Conservation (phyloP, 225 moss, liverwort and hornwort species). For the Anthoceros angustus region DNA sequence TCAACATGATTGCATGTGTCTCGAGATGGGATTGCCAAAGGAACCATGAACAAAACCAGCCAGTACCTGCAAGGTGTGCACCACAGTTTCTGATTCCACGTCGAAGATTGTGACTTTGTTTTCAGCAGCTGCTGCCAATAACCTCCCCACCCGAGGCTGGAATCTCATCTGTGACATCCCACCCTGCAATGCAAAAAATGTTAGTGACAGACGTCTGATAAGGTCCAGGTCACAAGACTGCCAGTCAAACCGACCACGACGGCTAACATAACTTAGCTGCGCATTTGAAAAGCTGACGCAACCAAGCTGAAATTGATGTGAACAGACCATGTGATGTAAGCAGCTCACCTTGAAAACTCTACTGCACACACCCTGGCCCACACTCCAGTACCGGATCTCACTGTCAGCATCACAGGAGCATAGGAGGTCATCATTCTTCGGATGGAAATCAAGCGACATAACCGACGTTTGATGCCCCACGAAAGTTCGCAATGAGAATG, state of each 20-base stretch:
- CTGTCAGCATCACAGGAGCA: conserved; percentile 98
- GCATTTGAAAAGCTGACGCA: not conserved
- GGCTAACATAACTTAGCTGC: too few relatives aligned
- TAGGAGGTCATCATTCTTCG: conserved; percentile 77
- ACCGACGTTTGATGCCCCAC: conserved; percentile 78
- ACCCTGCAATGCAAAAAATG: conserved; percentile 34
- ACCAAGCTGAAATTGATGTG: too few relatives aligned
- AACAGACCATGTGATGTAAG: not conserved
- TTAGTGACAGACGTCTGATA: not conserved
- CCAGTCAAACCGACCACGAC: too few relatives aligned
- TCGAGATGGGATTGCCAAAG: not conserved
- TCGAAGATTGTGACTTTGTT: conserved; percentile 93
- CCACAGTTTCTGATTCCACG: conserved; percentile 77
- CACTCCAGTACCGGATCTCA: conserved; percentile 97
- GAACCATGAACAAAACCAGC: not conserved
- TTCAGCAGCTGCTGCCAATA: conserved; percentile 92
- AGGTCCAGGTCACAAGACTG: too few relatives aligned
- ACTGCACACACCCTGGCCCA: conserved; percentile 75
- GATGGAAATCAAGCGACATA: conserved; percentile 96
- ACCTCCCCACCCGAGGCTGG: conserved; percentile 87
- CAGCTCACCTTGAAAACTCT: conserved; percentile 78
- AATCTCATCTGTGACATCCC: conserved; percentile 98
- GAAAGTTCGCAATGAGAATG: conserved; percentile 68
- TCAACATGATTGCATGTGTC: conserved; percentile 2
- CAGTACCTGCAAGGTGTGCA: conserved; percentile 77